phyloP scores from a whole-genome alignment of 306 rosid genomes.

The Ammopiptanthus mongolicus region DNA sequence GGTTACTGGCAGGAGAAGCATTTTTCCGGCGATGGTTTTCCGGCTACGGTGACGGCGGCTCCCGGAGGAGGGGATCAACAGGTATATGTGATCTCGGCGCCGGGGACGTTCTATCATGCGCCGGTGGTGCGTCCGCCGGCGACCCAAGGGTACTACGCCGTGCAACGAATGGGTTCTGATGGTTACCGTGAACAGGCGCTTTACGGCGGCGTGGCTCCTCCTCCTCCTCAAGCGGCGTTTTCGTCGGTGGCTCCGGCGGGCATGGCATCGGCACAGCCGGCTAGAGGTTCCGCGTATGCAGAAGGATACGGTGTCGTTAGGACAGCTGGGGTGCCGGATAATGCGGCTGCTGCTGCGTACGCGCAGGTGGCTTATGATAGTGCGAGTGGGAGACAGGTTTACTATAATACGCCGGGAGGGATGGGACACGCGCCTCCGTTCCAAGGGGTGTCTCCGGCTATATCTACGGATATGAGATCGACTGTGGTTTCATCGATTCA shows the following conservation, averaged over 20 bases:
- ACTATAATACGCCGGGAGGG: conserved; percentile 58
- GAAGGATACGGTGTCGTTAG: conserved; percentile 48
- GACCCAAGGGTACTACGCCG: conserved; percentile 58
- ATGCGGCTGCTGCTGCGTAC: conserved; percentile 18
- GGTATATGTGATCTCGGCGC: conserved; percentile 49
- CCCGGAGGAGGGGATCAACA: conserved; percentile 44
- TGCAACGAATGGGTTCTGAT: conserved; percentile 57
- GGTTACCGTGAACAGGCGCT: conserved; percentile 69
- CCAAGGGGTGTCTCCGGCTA: conserved; percentile 37
- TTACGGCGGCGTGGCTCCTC: conserved; percentile 37
- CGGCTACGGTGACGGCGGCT: conserved; percentile 27
- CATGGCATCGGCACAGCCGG: conserved; percentile 35
- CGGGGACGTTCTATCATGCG: conserved; percentile 48
- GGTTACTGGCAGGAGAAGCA: conserved; percentile 68
- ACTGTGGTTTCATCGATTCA: conserved; percentile 45
- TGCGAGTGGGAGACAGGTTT: conserved; percentile 64
- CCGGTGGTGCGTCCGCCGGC: conserved; percentile 41
- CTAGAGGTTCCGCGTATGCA: conserved; percentile 32
- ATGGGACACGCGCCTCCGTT: conserved; percentile 39
- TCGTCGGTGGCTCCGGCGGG: conserved; percentile 27
- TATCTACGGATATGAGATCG: conserved; percentile 33
- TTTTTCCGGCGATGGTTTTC: conserved; percentile 42
- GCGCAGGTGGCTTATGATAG: conserved; percentile 55
- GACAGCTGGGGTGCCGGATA: conserved; percentile 29
- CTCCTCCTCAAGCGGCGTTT: conserved; percentile 8